A percentile compares a stretch with the other conserved stretches of the same genome.
phyloP scores from a whole-genome alignment of 2,329 filamentous ascomycete species.

The Didymella lethalis region DNA sequence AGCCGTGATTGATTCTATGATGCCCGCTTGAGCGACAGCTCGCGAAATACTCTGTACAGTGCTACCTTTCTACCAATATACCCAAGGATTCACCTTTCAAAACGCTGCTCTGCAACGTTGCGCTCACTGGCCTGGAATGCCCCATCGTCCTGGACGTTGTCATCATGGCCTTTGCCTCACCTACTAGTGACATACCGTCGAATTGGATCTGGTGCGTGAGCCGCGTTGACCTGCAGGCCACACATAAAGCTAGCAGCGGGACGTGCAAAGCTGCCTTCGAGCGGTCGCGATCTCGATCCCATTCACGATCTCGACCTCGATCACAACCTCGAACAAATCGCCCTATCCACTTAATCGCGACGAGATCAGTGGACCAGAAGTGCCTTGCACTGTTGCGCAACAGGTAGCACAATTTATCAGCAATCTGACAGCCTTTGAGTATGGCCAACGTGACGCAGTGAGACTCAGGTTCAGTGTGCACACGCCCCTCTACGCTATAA shows the following conservation, averaged over 20 bases:
- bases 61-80: constrained; percentile 15
- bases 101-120: not conserved
- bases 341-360: too few relatives aligned
- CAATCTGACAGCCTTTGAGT: not conserved
- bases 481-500: not conserved
- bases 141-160: not conserved
- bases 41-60: constrained; percentile 7
- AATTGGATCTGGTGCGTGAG: not conserved
- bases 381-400: not conserved
- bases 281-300: not conserved
- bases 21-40: constrained; percentile 12
- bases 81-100: constrained; percentile 5
- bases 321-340: not conserved
- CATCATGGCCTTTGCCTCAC: constrained; percentile 9
- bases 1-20: not conserved
- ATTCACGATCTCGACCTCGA: not conserved
- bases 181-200: constrained; percentile 1
- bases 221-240: not conserved
- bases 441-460: not conserved
- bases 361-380: not conserved
- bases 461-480: not conserved
- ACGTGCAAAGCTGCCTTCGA: not conserved
- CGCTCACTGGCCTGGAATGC: not conserved
- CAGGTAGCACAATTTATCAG: not conserved
- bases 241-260: not conserved